These are phyloP conservation scores for Wallacemonas sp. DNA, from an alignment of 208 protist species.

Conservation along the genomic window DNA sequence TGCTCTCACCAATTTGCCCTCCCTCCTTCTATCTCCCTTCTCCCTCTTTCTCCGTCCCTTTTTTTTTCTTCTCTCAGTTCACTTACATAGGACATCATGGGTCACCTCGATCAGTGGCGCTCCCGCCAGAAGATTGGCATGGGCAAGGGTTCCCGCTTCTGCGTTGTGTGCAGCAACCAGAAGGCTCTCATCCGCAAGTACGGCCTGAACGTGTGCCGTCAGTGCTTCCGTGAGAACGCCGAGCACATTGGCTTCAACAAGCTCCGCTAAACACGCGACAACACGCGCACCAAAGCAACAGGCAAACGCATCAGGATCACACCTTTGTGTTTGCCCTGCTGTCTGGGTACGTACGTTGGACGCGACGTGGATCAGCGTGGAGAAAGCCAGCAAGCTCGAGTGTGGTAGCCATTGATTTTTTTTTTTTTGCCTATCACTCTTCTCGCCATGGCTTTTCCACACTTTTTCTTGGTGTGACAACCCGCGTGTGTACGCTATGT, in stretches of 20 bases:
- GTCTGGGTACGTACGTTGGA: too few relatives aligned
- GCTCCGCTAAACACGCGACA: slow-evolving; percentile 67
- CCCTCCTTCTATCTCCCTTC: neutral
- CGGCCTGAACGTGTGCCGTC: slow-evolving; percentile 93
- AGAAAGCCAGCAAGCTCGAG: too few relatives aligned
- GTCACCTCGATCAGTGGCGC: slow-evolving; percentile 92
- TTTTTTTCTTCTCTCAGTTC: slow-evolving; percentile 17
- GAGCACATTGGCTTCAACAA: slow-evolving; percentile 92
- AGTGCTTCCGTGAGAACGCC: slow-evolving; percentile 95
- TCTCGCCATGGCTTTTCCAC: too few relatives aligned
- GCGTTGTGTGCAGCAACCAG: slow-evolving; percentile 92
- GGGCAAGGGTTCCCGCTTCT: slow-evolving; percentile 89
- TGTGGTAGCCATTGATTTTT: too few relatives aligned
- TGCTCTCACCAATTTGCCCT: neutral
- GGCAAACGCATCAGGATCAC: too few relatives aligned
- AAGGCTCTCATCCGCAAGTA: slow-evolving; percentile 95
- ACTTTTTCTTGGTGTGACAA: neutral
- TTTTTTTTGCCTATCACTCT: too few relatives aligned
- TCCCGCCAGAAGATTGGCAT: slow-evolving; percentile 93
- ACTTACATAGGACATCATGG: slow-evolving; percentile 56
- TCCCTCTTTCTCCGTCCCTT: neutral
- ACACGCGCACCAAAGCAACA: too few relatives aligned
- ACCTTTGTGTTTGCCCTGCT: too few relatives aligned
- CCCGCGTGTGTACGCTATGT: neutral
- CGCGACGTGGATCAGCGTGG: too few relatives aligned